Evolutionary conservation across 345 rosid genomes (phyloP).

Genomic region (Eucalyptus grandis): DNA sequence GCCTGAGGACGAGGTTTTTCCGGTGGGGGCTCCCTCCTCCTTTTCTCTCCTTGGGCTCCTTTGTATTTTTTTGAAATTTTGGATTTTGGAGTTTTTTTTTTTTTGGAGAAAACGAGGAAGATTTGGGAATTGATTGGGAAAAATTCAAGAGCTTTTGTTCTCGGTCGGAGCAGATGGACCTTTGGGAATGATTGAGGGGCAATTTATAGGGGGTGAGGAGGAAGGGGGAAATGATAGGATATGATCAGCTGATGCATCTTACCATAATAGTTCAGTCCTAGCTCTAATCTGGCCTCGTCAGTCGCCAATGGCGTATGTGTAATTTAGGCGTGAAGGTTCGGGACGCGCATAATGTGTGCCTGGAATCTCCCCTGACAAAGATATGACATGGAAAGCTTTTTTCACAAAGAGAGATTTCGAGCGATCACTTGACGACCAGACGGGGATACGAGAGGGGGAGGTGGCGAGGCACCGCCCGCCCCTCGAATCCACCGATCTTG

Average conservation of each 20-base stretch:
- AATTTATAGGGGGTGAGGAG: background rate
- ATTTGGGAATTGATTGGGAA: background rate
- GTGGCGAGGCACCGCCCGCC: background rate
- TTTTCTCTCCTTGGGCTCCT: background rate
- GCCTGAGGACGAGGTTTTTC: background rate
- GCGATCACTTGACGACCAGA: background rate
- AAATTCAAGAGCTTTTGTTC: background rate
- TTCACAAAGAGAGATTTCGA: background rate
- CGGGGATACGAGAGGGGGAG: background rate
- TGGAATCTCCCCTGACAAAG: fast-evolving
- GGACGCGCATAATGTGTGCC: background rate
- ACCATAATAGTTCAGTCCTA: background rate
- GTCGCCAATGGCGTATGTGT: background rate
- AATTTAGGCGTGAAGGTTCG: background rate
- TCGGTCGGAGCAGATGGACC: background rate
- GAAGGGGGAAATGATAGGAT: background rate
- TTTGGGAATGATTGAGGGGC: background rate
- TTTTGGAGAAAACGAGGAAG: background rate
- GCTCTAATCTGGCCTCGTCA: background rate
- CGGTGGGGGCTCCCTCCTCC: background rate
- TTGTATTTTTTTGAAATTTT: background rate
- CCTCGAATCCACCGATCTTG: background rate
- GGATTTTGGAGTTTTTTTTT: background rate
- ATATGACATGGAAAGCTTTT: background rate
- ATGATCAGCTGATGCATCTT: background rate